These are phyloP conservation scores for Calocybe indica DNA, from an alignment of 768 basidiomycete species.

Conservation along the genomic window DNA sequence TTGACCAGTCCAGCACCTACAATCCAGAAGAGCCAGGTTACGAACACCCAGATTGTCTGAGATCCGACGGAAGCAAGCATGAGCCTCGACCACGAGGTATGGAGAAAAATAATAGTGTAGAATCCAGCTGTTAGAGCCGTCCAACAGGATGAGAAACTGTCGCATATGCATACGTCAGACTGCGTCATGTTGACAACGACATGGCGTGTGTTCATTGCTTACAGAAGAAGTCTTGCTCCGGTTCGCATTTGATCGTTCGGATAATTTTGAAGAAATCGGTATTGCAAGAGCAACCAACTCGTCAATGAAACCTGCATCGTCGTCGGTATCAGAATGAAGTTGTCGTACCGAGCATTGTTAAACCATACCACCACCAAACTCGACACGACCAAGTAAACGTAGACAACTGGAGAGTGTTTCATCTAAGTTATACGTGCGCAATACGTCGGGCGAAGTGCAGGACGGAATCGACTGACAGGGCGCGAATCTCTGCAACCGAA, in stretches of 20 bases:
- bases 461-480: slow-evolving; percentile 34
- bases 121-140: slow-evolving; percentile 46
- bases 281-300: slow-evolving; percentile 57
- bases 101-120: slow-evolving; percentile 54
- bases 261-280: slow-evolving; percentile 43
- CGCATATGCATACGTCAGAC: neutral
- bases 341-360: neutral
- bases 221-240: slow-evolving; percentile 46
- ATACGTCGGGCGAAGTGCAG: neutral
- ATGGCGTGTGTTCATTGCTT: slow-evolving; percentile 11
- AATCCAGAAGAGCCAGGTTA: slow-evolving; percentile 59
- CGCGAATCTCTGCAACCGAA: slow-evolving; percentile 41
- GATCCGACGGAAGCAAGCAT: slow-evolving; percentile 51
- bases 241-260: slow-evolving; percentile 39
- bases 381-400: slow-evolving; percentile 42
- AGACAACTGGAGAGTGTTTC: slow-evolving; percentile 32
- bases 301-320: slow-evolving; percentile 40
- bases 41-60: slow-evolving; percentile 52
- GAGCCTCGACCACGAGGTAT: slow-evolving; percentile 50
- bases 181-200: neutral
- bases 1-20: slow-evolving; percentile 48
- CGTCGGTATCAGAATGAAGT: neutral
- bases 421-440: slow-evolving; percentile 5
- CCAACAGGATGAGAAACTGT: slow-evolving; percentile 57
- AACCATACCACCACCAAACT: slow-evolving; percentile 29